A percentile compares a stretch with the other conserved stretches of the same genome.
phyloP scores from a whole-genome alignment of 1,139 yeast species.

The Candida pseudoviswanathii region DNA sequence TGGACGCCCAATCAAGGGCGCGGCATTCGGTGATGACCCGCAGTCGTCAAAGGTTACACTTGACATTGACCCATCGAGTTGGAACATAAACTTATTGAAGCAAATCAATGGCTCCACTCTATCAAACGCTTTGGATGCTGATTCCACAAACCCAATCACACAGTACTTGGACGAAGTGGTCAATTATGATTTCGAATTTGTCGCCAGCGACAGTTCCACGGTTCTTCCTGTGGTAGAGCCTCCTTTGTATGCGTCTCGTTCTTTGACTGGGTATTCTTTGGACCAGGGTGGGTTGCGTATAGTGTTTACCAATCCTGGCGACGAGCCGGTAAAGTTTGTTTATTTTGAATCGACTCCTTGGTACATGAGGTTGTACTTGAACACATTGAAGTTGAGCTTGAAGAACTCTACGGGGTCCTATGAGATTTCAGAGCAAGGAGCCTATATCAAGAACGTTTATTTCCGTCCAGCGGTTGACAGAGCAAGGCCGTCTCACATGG shows the following conservation, averaged over 20 bases:
- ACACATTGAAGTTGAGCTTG: conserved; percentile 50
- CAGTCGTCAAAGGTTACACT: conserved; percentile 44
- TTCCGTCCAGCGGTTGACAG: conserved; percentile 84
- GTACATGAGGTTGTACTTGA: conserved; percentile 85
- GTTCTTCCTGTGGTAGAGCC: conserved; percentile 43
- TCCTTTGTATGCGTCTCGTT: conserved; percentile 77
- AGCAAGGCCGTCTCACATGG: conserved; percentile 80
- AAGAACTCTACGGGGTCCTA: conserved; percentile 24
- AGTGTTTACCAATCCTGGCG: conserved; percentile 67
- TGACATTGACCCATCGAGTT: conserved; percentile 42
- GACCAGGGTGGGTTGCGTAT: conserved; percentile 89
- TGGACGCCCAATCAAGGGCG: conserved; percentile 67
- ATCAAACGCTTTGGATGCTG: conserved; percentile 17
- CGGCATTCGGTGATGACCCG: conserved; percentile 52
- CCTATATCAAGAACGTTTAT: conserved; percentile 50
- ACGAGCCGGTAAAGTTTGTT: conserved; percentile 49
- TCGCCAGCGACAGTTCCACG: conserved; percentile 15
- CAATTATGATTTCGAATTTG: conserved; percentile 41
- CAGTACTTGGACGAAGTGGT: conserved; percentile 35
- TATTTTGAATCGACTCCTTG: conserved; percentile 90
- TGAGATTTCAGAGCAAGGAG: conserved; percentile 14
- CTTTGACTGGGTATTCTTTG: conserved; percentile 89
- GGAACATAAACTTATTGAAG: conserved; percentile 44
- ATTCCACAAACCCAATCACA: conserved; percentile 8
- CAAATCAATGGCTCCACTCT: conserved; percentile 18